Percentiles rank a stretch among this genome's conserved stretches.
These are phyloP conservation scores for Clitocybe nebularis DNA, from an alignment of 1,284 basidiomycete species.

Conservation along the genomic window DNA sequence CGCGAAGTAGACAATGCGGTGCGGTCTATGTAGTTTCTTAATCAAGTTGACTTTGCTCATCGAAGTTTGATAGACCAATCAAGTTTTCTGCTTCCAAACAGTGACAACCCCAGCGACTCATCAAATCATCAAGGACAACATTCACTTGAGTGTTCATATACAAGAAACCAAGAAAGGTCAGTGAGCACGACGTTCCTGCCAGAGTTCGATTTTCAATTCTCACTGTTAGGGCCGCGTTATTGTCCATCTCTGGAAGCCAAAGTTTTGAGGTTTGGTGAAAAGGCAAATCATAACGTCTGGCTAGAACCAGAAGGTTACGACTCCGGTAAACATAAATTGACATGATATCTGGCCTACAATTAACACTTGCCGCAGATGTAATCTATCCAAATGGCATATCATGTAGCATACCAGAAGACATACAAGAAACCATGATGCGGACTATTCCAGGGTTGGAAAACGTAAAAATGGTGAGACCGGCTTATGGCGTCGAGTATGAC, in stretches of 20 bases:
- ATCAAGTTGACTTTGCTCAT: neutral
- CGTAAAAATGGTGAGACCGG: constrained; percentile 77
- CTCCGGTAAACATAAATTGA: constrained; percentile 47
- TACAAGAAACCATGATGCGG: constrained; percentile 76
- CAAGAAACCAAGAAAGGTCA: constrained; percentile 82
- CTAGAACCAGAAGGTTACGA: constrained; percentile 90
- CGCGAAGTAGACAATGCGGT: constrained; percentile 49
- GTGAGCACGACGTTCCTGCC: neutral
- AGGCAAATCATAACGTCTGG: constrained; percentile 76
- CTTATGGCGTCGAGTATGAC: constrained; percentile 93
- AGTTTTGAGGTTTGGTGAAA: constrained; percentile 74
- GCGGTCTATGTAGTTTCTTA: constrained; percentile 1
- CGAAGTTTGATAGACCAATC: constrained; percentile 47
- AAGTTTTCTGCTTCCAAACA: constrained; percentile 75
- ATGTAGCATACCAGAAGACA: constrained; percentile 80
- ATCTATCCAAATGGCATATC: constrained; percentile 91
- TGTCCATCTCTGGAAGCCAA: constrained; percentile 91
- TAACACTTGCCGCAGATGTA: constrained; percentile 45
- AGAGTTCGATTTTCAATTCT: neutral
- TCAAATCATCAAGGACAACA: constrained; percentile 64
- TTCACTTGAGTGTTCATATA: constrained; percentile 79
- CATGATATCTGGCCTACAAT: neutral
- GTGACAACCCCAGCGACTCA: constrained; percentile 73
- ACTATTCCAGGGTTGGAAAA: constrained; percentile 83
- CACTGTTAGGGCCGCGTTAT: constrained; percentile 86